phyloP scores from a whole-genome alignment of 495 filamentous ascomycete species.

The Tirmania nivea region DNA sequence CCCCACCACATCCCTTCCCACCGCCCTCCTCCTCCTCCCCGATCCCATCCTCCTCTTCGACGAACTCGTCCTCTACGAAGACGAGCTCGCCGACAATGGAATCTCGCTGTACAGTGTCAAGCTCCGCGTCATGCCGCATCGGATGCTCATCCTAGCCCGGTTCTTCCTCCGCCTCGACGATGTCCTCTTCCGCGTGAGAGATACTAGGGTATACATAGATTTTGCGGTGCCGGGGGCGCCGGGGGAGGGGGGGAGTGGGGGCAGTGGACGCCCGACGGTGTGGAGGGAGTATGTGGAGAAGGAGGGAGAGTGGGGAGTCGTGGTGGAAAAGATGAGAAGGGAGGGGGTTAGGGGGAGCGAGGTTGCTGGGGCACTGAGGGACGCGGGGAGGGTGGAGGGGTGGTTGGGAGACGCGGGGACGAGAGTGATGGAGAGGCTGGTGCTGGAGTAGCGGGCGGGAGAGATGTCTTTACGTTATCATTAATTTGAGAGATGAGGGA shows the following conservation, averaged over 20 bases:
- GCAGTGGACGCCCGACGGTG: constrained; percentile 37
- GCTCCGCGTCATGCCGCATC: constrained; percentile 69
- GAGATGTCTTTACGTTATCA: too few relatives aligned
- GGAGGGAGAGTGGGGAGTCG: constrained; percentile 56
- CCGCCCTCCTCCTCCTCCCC: constrained; percentile 20
- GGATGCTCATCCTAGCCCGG: constrained; percentile 64
- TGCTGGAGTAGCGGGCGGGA: not conserved
- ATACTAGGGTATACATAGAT: constrained; percentile 83
- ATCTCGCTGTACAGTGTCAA: constrained; percentile 74
- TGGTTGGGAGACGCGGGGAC: not conserved
- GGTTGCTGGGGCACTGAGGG: not conserved
- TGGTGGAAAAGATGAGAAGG: constrained; percentile 17
- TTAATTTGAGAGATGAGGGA: too few relatives aligned
- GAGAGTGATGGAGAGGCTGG: not conserved
- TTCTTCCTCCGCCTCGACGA: constrained; percentile 87
- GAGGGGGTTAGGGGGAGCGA: not conserved
- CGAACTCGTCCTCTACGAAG: constrained; percentile 86
- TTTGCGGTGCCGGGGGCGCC: constrained; percentile 27
- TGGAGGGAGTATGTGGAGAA: constrained; percentile 71
- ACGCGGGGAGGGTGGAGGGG: not conserved
- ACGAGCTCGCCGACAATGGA: constrained; percentile 93
- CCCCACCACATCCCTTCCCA: not conserved
- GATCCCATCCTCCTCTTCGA: constrained; percentile 93
- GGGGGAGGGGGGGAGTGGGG: constrained; percentile 31
- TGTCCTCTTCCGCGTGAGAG: constrained; percentile 64